Base-by-base conservation (phyloP, 2,329 filamentous ascomycete genomes). In the Volutella citrinella region DNA sequence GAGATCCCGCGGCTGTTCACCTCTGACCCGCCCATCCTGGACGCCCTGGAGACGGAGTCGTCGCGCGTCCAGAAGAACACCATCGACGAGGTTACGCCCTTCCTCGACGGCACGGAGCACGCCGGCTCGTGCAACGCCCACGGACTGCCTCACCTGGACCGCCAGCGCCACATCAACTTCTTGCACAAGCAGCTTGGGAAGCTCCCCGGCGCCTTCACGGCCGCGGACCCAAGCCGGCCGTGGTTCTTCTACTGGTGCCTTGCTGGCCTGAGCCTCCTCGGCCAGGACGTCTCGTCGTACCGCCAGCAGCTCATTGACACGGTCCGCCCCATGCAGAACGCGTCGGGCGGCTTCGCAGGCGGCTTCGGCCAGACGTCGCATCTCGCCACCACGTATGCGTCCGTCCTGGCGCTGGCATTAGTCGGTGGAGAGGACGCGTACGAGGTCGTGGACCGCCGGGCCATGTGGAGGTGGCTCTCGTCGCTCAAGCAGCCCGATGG, bases 171-270 rank as follows among this genome's bases (percentile, higher is more conserved):
- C 61, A 67, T 77, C 39, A 62, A 57, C 20, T 90, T 87, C 55
- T 63, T 90, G 30, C 70, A 73, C 45, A 71, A 69, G 46, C 69
- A 68, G 47, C 63, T 84, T 19, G 68, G 67, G 16, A 69, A 68
- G 30, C 78, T 94, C 41, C 87, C 91, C 0, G 66, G 75, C 7
- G 69, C 68, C 5, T 95, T 84, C 61, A 80, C 83, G 32, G 74
- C 73, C 30, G 78, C 89, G 48, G 93, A 98, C 68, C 84, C 93
- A 19, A 90, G 86, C 56, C 74, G 91, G 35, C 90, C 93, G 9
- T 98, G 93, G 93, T 77, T 95, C 54, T 74, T 95, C 45, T 97
- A 96, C 66, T 98, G 93, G 93, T 85, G 78, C 33, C 69, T 97
- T 34, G 78, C 82, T 20, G 88, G 78, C 4, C 69, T 98, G 45